These are phyloP conservation scores for Fusarium foetens DNA, from an alignment of 2,329 filamentous ascomycete species.

Conservation along the genomic window DNA sequence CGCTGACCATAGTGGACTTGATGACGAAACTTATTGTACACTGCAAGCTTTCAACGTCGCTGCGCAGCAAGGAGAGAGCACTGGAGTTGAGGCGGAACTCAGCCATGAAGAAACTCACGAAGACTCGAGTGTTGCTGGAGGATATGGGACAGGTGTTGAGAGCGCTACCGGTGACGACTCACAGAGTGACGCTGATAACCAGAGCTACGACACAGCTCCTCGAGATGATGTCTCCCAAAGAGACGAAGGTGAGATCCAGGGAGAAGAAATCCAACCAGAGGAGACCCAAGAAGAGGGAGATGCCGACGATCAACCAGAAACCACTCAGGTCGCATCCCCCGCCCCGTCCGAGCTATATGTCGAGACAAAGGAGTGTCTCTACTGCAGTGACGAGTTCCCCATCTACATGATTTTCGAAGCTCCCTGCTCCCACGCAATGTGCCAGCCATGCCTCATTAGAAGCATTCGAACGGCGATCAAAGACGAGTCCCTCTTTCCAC, in stretches of 20 bases:
- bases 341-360: fast-evolving
- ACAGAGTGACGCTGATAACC: fast-evolving
- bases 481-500: fast-evolving
- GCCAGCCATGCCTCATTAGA: not conserved
- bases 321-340: fast-evolving
- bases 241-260: fast-evolving
- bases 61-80: fast-evolving
- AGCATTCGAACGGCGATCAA: not conserved
- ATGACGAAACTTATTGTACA: not conserved
- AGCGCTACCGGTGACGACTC: fast-evolving
- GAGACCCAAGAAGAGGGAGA: not conserved
- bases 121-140: fast-evolving
- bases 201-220: fast-evolving
- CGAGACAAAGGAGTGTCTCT: not conserved
- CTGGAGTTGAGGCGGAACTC: not conserved
- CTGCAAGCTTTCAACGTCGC: fast-evolving
- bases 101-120: fast-evolving
- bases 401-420: not conserved
- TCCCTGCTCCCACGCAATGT: not conserved
- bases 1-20: fast-evolving
- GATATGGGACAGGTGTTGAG: fast-evolving
- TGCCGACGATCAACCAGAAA: not conserved
- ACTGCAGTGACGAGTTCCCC: fast-evolving
- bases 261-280: fast-evolving
- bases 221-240: not conserved